A percentile compares a stretch with the other conserved stretches of the same genome.
Conservation (phyloP, 2,329 filamentous ascomycete species). For the Penicillium griseofulvum region DNA sequence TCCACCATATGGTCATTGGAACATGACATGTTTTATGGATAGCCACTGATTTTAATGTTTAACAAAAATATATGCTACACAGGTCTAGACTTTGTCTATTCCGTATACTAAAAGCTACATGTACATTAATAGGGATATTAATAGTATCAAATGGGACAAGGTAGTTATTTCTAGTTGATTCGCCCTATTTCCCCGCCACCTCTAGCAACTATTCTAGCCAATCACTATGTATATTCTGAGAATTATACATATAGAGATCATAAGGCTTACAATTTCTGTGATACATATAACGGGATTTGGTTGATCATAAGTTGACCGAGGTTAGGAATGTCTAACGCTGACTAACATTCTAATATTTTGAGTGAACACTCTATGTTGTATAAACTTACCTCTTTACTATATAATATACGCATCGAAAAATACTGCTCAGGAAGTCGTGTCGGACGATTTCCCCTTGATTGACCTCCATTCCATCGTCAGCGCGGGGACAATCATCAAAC, state of each 20-base stretch:
- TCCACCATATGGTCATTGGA: too few relatives aligned
- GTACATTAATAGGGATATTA: too few relatives aligned
- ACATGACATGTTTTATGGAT: neutral
- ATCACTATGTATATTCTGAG: neutral
- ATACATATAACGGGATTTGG: too few relatives aligned
- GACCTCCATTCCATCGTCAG: conserved; percentile 16
- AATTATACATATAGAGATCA: too few relatives aligned
- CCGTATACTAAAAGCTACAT: too few relatives aligned
- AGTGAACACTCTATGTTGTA: neutral
- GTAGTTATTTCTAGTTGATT: neutral
- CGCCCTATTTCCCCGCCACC: neutral
- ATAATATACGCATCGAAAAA: too few relatives aligned
- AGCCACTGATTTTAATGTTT: neutral
- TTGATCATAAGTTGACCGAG: too few relatives aligned
- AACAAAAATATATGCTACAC: too few relatives aligned
- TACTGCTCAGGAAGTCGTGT: neutral
- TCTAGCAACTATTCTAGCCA: neutral
- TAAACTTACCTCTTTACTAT: neutral
- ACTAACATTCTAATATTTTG: neutral
- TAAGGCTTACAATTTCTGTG: too few relatives aligned
- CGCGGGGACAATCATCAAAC: conserved; percentile 10
- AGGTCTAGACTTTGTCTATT: too few relatives aligned
- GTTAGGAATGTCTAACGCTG: neutral
- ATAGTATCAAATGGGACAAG: too few relatives aligned
- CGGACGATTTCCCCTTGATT: conserved; percentile 10